phyloP scores from a whole-genome alignment of 2,329 filamentous ascomycete species.

The Fusarium globosum region DNA sequence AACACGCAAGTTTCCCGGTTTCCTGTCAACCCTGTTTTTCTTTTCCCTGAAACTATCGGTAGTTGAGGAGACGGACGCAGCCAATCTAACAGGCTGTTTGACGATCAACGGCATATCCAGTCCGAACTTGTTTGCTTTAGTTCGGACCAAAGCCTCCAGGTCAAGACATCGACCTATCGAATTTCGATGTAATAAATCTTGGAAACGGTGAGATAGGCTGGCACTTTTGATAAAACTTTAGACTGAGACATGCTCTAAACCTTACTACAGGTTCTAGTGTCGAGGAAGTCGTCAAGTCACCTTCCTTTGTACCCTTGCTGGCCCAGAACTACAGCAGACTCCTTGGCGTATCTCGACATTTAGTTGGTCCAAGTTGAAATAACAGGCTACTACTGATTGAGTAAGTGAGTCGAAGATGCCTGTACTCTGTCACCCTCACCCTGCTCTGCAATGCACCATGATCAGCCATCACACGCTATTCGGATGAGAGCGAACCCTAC shows the following conservation, averaged over 20 bases:
- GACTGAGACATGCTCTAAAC: slow-evolving; percentile 1
- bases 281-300: neutral
- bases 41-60: slow-evolving; percentile 19
- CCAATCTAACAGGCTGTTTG: neutral
- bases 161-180: neutral
- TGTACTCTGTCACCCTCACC: slow-evolving; percentile 4
- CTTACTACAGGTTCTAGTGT: neutral
- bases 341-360: slow-evolving; percentile 1
- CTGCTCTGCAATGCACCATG: slow-evolving; percentile 24
- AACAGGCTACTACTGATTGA: slow-evolving; percentile 18
- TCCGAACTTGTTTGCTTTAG: neutral
- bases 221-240: neutral
- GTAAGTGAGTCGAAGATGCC: neutral
- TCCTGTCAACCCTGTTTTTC: slow-evolving; percentile 17
- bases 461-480: slow-evolving; percentile 22
- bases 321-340: neutral
- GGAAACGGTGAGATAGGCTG: neutral
- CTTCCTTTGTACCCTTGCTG: neutral
- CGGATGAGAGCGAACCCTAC: slow-evolving; percentile 10
- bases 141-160: neutral
- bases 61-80: slow-evolving; percentile 4
- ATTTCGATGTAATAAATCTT: neutral
- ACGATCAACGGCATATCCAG: neutral
- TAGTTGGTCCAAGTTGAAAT: neutral
- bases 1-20: slow-evolving; percentile 9